Conservation (phyloP, 2,329 filamentous ascomycete genomes). For the Penicillium sp. region DNA sequence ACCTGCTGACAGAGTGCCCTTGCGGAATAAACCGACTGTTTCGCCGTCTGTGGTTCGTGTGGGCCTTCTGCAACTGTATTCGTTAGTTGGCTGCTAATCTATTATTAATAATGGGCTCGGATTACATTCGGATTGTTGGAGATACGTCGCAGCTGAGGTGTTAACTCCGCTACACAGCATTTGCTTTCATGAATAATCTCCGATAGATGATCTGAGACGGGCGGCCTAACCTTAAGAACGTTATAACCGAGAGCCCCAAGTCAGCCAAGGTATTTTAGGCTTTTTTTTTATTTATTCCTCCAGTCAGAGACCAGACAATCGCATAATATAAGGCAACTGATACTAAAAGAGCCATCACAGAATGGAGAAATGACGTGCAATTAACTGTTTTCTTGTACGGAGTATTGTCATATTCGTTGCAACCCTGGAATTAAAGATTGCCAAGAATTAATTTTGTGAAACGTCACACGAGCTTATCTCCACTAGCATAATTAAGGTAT, state of each 20-base stretch:
- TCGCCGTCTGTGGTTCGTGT: slow-evolving; percentile 20
- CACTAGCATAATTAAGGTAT: slow-evolving; percentile 37
- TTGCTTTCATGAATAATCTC: slow-evolving; percentile 8
- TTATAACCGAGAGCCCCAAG: neutral
- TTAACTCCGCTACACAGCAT: neutral
- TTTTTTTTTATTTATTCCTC: neutral
- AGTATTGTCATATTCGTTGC: slow-evolving; percentile 26
- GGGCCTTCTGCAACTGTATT: slow-evolving; percentile 7
- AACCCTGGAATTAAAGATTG: slow-evolving; percentile 34
- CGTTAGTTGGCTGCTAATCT: neutral
- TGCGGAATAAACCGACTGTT: slow-evolving; percentile 24
- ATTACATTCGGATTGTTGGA: neutral
- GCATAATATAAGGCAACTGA: neutral
- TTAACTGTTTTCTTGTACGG: slow-evolving; percentile 17
- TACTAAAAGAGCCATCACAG: neutral
- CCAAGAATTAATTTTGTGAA: slow-evolving; percentile 32
- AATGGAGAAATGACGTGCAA: neutral
- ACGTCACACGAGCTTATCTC: slow-evolving; percentile 41
- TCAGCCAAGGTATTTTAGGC: neutral
- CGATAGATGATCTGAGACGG: neutral
- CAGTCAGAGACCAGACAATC: neutral
- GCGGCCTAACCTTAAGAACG: neutral
- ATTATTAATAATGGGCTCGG: slow-evolving; percentile 2
- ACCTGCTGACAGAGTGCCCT: slow-evolving; percentile 13
- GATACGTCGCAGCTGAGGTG: neutral